These are phyloP conservation scores for Picea abies DNA, from an alignment of 83 land plant genomes.

Conservation along the genomic window DNA sequence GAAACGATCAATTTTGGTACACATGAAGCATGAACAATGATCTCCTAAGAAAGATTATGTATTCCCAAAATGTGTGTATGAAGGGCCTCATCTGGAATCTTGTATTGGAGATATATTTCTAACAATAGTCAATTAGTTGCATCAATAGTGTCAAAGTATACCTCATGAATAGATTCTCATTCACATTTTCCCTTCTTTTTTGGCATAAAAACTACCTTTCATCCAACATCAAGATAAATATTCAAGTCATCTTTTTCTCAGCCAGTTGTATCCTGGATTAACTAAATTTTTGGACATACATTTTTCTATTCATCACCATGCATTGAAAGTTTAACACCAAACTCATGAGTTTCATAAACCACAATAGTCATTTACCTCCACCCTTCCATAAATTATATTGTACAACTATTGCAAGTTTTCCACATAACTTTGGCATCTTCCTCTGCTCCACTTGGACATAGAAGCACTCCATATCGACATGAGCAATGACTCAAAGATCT, in stretches of 20 bases:
- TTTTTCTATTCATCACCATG: slow-evolving; percentile 93
- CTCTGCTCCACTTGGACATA: slow-evolving; percentile 81
- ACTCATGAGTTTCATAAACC: slow-evolving; percentile 90
- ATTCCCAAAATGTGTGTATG: slow-evolving; percentile 80
- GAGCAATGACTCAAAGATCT: too few species aligned
- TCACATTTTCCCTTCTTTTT: slow-evolving; percentile 82
- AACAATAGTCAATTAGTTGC: slow-evolving; percentile 67
- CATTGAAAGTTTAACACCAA: slow-evolving; percentile 93
- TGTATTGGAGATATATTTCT: slow-evolving; percentile 48
- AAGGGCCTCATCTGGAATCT: slow-evolving; percentile 63
- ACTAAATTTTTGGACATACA: slow-evolving; percentile 85
- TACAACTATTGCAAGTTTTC: slow-evolving; percentile 89
- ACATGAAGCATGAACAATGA: too few species aligned
- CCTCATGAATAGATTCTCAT: slow-evolving; percentile 98
- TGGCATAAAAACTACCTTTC: slow-evolving; percentile 88
- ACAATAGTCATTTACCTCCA: slow-evolving; percentile 94
- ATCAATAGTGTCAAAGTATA: slow-evolving; percentile 94
- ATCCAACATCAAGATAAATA: slow-evolving; percentile 85
- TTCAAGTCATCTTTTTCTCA: slow-evolving; percentile 91
- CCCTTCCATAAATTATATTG: slow-evolving; percentile 99
- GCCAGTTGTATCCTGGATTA: slow-evolving; percentile 92
- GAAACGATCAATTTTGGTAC: too few species aligned
- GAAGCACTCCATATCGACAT: too few species aligned
- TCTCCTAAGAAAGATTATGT: too few species aligned
- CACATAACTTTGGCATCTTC: slow-evolving; percentile 75